Evolutionary conservation across 495 filamentous ascomycete species (phyloP), one percentile per base, ranked within the genome.

Genomic region (Neurospora sp.): DNA sequence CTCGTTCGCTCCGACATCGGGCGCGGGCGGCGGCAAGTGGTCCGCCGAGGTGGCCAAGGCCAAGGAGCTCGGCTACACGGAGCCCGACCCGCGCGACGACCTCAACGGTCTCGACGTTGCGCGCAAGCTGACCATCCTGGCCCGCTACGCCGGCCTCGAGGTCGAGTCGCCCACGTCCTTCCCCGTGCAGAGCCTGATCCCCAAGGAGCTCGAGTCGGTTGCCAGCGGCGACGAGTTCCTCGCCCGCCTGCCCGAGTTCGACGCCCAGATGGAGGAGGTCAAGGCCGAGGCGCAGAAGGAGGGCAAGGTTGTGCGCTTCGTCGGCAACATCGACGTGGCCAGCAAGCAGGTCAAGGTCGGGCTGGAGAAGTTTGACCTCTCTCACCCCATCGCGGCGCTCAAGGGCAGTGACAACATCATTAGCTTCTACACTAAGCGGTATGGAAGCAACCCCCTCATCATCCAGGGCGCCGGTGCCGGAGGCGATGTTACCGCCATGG

Each of bases 331-430:
- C 70, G 93, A 98, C 79, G 88, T 97, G 35, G 86, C 80, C 42
- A 86, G 85, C 70, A 90, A 92, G 78, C 82, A 88, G 74, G 90
- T 97, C 76, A 94, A 92, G 81, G 94, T 98, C 69, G 95, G 94
- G 10, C 81, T 99, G 77, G 91, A 97, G 86, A 91, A 89, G 86
- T 93, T 96, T 70, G 91, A 93, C 69, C 89, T 86, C 76, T 90
- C 91, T 61, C 91, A 92, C 78, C 90, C 96, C 39, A 96, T 98
- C 81, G 96, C 95, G 39, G 91, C 92, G 42, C 84, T 98, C 72
- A 96, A 97, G 86, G 96, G 96, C 44, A 97, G 94, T 81, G 96
- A 97, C 80, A 98, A 98, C 84, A 95, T 98, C 79, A 96, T 99
- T 78, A 96, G 90, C 86, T 97, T 99, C 86, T 97, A 96, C 82